Conservation (phyloP, 2,329 filamentous ascomycete genomes). For the Blastomyces gilchristii region DNA sequence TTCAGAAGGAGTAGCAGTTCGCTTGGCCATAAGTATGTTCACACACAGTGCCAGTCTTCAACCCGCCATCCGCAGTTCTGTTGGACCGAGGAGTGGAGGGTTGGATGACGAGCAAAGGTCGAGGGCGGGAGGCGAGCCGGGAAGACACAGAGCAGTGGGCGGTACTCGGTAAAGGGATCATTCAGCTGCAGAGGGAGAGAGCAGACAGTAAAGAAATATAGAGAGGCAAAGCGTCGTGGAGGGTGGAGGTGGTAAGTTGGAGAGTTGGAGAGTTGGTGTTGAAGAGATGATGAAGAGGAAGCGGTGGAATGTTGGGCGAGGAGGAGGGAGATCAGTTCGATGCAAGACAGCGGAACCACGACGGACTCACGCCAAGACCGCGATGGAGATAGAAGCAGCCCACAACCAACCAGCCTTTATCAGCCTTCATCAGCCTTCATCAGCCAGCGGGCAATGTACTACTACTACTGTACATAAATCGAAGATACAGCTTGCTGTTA, state of each 20-base stretch:
- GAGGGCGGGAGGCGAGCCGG: constrained; percentile 9
- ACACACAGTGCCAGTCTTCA: constrained; percentile 22
- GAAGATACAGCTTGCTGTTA: no score
- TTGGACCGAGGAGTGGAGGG: constrained; percentile 18
- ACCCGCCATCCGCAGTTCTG: constrained; percentile 35
- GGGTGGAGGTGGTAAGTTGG: neutral
- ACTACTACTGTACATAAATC: no score
- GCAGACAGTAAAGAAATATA: neutral
- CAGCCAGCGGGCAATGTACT: no score
- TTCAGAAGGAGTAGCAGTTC: constrained; percentile 35
- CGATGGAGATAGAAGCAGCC: neutral
- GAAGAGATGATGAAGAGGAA: neutral
- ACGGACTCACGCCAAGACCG: no score
- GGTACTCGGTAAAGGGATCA: neutral
- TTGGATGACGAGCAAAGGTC: constrained; percentile 10
- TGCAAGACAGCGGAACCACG: no score
- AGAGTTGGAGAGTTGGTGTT: neutral
- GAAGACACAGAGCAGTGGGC: neutral
- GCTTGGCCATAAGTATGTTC: constrained; percentile 39
- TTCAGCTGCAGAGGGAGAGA: neutral
- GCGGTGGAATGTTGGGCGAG: neutral
- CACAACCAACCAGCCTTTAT: no score
- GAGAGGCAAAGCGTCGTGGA: neutral
- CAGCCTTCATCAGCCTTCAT: no score
- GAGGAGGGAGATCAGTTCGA: no score